Conservation (phyloP, 176 grass and related monocot species). For the Chloris gayana region DNA sequence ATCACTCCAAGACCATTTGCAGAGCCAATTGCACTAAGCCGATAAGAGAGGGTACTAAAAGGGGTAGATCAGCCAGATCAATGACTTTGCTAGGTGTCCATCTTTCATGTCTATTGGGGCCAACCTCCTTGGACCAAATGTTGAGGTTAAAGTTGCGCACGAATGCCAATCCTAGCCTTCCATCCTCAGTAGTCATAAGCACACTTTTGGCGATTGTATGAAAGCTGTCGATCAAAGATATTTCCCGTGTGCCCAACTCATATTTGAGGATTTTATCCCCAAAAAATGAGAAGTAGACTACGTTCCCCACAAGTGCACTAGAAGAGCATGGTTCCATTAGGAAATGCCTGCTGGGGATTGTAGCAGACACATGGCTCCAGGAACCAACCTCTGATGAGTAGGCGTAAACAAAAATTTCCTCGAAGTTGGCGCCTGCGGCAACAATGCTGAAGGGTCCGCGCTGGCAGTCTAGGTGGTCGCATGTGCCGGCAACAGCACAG, state of each 20-base stretch:
- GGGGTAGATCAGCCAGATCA: background rate
- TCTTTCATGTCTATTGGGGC: background rate
- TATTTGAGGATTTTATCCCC: background rate
- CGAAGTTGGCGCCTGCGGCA: too few relatives aligned
- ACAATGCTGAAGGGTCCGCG: background rate
- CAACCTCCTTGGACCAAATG: background rate
- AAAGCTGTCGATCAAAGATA: background rate
- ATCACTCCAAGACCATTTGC: background rate
- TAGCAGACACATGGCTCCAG: background rate
- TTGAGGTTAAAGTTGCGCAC: background rate
- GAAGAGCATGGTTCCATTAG: too few relatives aligned
- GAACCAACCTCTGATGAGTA: background rate
- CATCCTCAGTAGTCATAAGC: conserved; percentile 10
- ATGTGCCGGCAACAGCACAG: too few relatives aligned
- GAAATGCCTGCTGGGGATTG: background rate
- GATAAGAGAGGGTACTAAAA: background rate
- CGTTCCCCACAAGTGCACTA: background rate
- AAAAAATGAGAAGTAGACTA: background rate
- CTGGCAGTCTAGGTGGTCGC: too few relatives aligned
- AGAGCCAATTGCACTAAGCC: background rate
- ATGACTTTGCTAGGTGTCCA: background rate
- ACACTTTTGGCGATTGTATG: fast-evolving
- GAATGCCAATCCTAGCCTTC: background rate
- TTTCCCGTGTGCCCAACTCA: background rate
- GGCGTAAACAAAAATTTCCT: background rate